These are phyloP conservation scores for Termitomyces eurrhizus DNA, from an alignment of 768 basidiomycete species.

Conservation along the genomic window DNA sequence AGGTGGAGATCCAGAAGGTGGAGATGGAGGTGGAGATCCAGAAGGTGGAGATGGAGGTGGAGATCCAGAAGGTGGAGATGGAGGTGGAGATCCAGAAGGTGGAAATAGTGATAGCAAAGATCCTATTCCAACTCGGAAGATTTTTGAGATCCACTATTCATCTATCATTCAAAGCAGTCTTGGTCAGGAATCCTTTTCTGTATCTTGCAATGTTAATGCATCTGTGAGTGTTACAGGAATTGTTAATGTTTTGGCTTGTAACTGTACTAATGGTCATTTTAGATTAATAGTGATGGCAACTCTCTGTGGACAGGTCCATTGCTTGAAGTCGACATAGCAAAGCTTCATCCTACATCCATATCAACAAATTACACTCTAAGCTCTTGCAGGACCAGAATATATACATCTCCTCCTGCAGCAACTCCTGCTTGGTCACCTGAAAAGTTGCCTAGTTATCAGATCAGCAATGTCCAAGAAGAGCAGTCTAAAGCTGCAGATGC, in stretches of 20 bases:
- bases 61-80: neutral
- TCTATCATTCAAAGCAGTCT: neutral
- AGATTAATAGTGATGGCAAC: neutral
- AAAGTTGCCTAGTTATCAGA: neutral
- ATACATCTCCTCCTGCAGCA: neutral
- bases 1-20: too few species aligned
- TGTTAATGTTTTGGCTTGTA: neutral
- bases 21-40: neutral
- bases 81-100: neutral
- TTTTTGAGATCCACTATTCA: neutral
- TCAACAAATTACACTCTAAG: neutral
- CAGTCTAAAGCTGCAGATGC: neutral
- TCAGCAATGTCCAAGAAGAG: neutral
- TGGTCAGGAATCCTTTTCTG: neutral
- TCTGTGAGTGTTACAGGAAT: neutral
- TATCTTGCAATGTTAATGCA: neutral
- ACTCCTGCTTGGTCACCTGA: neutral
- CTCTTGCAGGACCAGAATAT: neutral
- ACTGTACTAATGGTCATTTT: neutral
- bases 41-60: neutral
- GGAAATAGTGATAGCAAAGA: neutral
- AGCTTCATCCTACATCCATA: neutral
- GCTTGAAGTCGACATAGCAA: neutral
- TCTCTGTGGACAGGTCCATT: neutral
- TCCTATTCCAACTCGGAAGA: neutral